Evolutionary conservation across 495 filamentous ascomycete species (phyloP).

Genomic region (Durotheca rogersii): DNA sequence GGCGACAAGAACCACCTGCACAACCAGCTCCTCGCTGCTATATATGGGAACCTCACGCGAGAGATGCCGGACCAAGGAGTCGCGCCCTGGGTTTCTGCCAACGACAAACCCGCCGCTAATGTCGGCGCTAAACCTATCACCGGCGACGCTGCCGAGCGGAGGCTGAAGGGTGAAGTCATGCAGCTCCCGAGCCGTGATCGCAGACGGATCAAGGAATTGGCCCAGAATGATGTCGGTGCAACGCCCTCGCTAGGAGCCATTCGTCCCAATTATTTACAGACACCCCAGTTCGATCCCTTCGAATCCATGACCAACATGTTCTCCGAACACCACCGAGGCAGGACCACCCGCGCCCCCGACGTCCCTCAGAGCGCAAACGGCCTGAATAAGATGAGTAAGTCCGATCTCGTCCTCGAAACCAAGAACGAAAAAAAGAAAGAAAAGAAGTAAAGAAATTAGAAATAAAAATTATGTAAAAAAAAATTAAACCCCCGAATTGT

Average conservation of each 20-base stretch:
- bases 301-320: conserved; percentile 65
- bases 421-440: too few species aligned
- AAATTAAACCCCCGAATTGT: too few species aligned
- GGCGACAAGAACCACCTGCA: conserved; percentile 78
- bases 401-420: background rate
- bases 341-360: conserved; percentile 66
- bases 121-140: conserved; percentile 74
- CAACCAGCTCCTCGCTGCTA: conserved; percentile 83
- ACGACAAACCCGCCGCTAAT: conserved; percentile 83
- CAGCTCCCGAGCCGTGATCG: conserved; percentile 81
- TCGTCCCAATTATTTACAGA: conserved; percentile 25
- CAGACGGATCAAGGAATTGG: conserved; percentile 78
- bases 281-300: conserved; percentile 62
- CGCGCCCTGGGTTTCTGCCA: conserved; percentile 92
- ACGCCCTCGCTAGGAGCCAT: background rate
- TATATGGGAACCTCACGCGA: conserved; percentile 81
- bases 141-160: conserved; percentile 86
- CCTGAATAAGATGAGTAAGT: conserved; percentile 84
- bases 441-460: too few species aligned
- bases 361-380: conserved; percentile 81
- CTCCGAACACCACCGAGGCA: conserved; percentile 67
- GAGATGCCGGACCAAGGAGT: conserved; percentile 91
- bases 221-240: conserved; percentile 52
- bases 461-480: too few species aligned
- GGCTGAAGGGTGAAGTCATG: conserved; percentile 93